Conservation (phyloP, 2,329 filamentous ascomycete species). For the Xylariaceae sp. region DNA sequence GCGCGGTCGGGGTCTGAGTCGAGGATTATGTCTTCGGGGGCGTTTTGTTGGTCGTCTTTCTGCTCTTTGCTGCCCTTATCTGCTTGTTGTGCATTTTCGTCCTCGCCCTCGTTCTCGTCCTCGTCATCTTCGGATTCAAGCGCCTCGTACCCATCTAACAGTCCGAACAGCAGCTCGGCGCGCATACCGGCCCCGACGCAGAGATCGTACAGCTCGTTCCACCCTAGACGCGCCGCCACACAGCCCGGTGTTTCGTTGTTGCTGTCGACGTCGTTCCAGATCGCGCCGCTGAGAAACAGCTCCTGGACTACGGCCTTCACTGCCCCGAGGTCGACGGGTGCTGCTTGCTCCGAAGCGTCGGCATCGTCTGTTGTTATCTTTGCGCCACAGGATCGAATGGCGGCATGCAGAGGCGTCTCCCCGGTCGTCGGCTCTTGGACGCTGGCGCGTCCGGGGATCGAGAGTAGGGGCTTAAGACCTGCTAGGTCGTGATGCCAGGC, state of each 20-base stretch:
- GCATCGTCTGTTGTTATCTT: conserved; percentile 33
- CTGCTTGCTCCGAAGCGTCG: conserved; percentile 44
- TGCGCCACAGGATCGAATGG: conserved; percentile 75
- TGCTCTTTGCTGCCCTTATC: conserved; percentile 19
- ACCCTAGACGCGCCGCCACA: conserved; percentile 73
- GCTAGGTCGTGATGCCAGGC: conserved; percentile 67
- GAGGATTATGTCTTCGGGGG: conserved; percentile 33
- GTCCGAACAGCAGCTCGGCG: conserved; percentile 83
- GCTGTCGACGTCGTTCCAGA: conserved; percentile 94
- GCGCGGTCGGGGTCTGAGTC: conserved; percentile 36
- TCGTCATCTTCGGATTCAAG: conserved; percentile 61
- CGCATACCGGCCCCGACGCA: conserved; percentile 90
- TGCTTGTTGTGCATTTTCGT: conserved; percentile 44
- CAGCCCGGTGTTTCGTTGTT: conserved; percentile 92
- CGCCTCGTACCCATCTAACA: conserved; percentile 81
- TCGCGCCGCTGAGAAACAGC: conserved; percentile 85
- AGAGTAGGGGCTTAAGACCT: conserved; percentile 72
- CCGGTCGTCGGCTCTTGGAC: conserved; percentile 85
- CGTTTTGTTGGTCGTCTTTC: conserved; percentile 13
- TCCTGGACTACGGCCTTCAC: conserved; percentile 73
- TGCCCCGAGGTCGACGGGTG: conserved; percentile 52
- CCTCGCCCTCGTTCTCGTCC: conserved; percentile 54
- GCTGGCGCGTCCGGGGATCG: conserved; percentile 68
- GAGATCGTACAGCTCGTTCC: conserved; percentile 75
- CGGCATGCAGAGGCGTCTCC: conserved; percentile 87